Evolutionary conservation across 2,329 filamentous ascomycete genomes (phyloP).

Genomic region (Talaromyces sp.): DNA sequence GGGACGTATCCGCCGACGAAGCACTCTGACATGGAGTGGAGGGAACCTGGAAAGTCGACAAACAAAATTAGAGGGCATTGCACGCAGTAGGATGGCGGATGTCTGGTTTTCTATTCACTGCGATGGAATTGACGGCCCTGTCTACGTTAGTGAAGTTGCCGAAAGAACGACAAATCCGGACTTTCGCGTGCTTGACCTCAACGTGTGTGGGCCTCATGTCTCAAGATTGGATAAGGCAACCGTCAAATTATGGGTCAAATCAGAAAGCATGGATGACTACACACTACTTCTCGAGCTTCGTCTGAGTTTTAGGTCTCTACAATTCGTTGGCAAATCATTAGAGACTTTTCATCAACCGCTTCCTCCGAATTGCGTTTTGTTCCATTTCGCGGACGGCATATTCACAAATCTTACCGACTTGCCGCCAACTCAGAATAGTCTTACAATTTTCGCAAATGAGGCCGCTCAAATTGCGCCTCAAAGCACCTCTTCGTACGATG

Average conservation of each 20-base stretch:
- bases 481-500: conserved; percentile 78
- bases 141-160: conserved; percentile 86
- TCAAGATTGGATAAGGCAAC: conserved; percentile 64
- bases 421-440: conserved; percentile 42
- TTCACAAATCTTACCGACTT: conserved; percentile 74
- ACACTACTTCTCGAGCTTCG: conserved; percentile 69
- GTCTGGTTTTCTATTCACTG: conserved; percentile 84
- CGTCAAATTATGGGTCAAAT: conserved; percentile 71
- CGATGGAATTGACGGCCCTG: conserved; percentile 61
- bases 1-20: conserved; percentile 47
- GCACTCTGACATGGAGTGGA: conserved; percentile 62
- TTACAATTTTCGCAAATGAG: conserved; percentile 29
- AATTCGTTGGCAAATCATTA: conserved; percentile 69
- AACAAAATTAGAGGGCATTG: conserved; percentile 70
- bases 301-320: conserved; percentile 67
- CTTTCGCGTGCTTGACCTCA: conserved; percentile 79
- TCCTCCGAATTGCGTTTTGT: conserved; percentile 76
- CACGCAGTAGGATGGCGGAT: conserved; percentile 72
- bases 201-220: conserved; percentile 58
- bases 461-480: conserved; percentile 49
- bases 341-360: conserved; percentile 67
- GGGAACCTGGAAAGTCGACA: conserved; percentile 62
- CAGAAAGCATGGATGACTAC: conserved; percentile 52
- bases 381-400: conserved; percentile 81
- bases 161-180: conserved; percentile 85